These are phyloP conservation scores for Anthoceros angustus DNA, from an alignment of 225 moss, liverwort and hornwort genomes.

Conservation along the genomic window DNA sequence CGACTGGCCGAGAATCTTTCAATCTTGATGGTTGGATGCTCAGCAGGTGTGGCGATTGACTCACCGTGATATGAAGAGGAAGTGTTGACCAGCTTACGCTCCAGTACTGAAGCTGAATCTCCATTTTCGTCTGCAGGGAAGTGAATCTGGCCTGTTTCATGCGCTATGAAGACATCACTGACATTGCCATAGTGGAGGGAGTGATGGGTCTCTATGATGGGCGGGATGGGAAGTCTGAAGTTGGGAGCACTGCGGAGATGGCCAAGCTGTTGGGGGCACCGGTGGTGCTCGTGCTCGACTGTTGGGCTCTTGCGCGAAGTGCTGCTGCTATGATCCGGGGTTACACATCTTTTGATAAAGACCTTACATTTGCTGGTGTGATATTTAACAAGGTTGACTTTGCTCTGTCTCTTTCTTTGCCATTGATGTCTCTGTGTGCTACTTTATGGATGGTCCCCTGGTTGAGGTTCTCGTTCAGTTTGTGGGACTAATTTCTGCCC, in stretches of 20 bases:
- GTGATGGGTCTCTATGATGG: constrained; percentile 66
- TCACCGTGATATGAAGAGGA: no score
- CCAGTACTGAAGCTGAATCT: background rate
- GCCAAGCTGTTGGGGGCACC: constrained; percentile 52
- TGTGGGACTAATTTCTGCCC: no score
- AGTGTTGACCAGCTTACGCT: background rate
- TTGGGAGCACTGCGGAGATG: constrained; percentile 62
- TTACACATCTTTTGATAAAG: constrained; percentile 46
- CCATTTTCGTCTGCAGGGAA: constrained; percentile 23
- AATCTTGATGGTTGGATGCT: constrained; percentile 67
- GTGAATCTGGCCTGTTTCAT: constrained; percentile 60
- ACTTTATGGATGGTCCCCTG: background rate
- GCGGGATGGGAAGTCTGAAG: constrained; percentile 44
- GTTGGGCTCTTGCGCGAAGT: constrained; percentile 57
- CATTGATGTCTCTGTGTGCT: no score
- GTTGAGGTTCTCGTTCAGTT: no score
- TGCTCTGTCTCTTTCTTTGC: background rate
- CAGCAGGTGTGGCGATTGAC: constrained; percentile 24
- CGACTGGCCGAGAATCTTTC: constrained; percentile 45
- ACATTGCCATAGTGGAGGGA: constrained; percentile 59
- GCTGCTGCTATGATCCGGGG: constrained; percentile 52
- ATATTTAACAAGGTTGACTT: constrained; percentile 42
- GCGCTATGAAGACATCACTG: constrained; percentile 28
- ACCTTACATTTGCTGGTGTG: constrained; percentile 47
- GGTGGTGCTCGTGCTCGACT: constrained; percentile 51